Base-by-base conservation (phyloP, 2,329 filamentous ascomycete genomes). In the Penicillium sclerotigenum region DNA sequence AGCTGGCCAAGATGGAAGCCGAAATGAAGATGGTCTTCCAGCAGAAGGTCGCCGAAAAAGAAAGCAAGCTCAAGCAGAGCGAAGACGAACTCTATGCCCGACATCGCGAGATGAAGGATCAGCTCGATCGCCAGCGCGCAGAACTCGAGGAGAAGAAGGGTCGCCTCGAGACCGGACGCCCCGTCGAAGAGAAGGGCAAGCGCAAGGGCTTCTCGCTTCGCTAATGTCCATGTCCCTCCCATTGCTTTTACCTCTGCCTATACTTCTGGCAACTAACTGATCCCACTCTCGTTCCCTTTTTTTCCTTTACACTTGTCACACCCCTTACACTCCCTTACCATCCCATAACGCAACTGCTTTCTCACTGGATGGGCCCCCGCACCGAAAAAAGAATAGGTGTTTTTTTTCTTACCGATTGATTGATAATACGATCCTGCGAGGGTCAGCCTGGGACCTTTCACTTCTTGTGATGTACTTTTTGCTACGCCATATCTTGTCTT, bases 21-120 rank as follows among this genome's bases (percentile, higher is more conserved):
- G 94, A 99, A 79, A 99, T 99, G 94, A 99, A 99, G 90, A 96
- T 97, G 90, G 94, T 99, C 67, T 99, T 99, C 91, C 94, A 97
- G 78, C 94, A 99, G 77, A 99, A 99, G 88, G 94, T 99, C 31
- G 87, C 91, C 65, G 94, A 99, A 79, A 99, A 99, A 83, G 94
- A 99, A 81, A 96, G 91, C 85, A 99, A 99, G 81, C 83, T 99
- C 75, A 96, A 96, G 82, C 94, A 97, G 81, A 96, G 91, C 83
- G 94, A 99, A 79, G 94, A 99, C 77, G 94, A 99, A 83, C 82
- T 99, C 57, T 97, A 97, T 73, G 92, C 94, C 65, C 89, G 94
- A 69, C 94, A 99, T 82, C 88, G 93, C 74, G 94, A 99, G 82
- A 99, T 99, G 94, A 99, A 97, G 84, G 94, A 99, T 74, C 93